Percentiles rank a stretch among this genome's conserved stretches.
Evolutionary conservation across 164 flowering plant genomes (phyloP).

Genomic region (Piper longum): DNA sequence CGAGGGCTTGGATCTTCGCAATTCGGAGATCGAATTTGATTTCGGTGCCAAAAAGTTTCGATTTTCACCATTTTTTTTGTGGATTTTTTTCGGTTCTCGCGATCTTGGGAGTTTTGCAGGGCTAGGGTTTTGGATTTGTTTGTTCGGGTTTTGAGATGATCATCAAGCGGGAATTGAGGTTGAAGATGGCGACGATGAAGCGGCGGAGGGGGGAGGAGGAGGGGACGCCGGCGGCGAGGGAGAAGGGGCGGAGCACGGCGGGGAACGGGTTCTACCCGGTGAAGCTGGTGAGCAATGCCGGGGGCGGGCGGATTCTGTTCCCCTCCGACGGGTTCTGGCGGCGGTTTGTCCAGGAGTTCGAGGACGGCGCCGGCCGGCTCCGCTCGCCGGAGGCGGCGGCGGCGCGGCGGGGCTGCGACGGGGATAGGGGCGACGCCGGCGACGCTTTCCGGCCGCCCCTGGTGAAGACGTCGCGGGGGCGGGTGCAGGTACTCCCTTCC

Average conservation of each 20-base stretch:
- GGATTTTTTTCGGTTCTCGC: neutral
- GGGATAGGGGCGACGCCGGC: constrained; percentile 2
- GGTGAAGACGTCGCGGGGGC: constrained; percentile 39
- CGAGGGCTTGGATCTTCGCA: no score
- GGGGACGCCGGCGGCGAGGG: constrained; percentile 10
- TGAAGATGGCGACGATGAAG: constrained; percentile 36
- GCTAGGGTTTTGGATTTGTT: constrained; percentile 5
- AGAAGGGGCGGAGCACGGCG: constrained; percentile 19
- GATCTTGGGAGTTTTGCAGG: neutral
- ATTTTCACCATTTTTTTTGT: neutral
- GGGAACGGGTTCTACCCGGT: constrained; percentile 24
- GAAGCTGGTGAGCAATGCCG: constrained; percentile 46
- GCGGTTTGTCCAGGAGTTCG: constrained; percentile 7
- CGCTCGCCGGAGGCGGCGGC: constrained; percentile 17
- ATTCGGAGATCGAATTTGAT: no score
- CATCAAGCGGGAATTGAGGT: constrained; percentile 23
- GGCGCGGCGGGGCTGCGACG: constrained; percentile 1
- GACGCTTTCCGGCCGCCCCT: constrained; percentile 20
- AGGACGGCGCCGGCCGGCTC: constrained; percentile 9
- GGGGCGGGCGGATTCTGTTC: constrained; percentile 39
- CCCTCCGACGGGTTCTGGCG: constrained; percentile 11
- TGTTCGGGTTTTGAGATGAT: constrained; percentile 20
- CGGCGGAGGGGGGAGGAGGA: constrained; percentile 24
- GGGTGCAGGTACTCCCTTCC: constrained; percentile 42
- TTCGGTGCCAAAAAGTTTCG: neutral